Conservation (phyloP, 148 eudicot genomes). For the Beta vulgaris region DNA sequence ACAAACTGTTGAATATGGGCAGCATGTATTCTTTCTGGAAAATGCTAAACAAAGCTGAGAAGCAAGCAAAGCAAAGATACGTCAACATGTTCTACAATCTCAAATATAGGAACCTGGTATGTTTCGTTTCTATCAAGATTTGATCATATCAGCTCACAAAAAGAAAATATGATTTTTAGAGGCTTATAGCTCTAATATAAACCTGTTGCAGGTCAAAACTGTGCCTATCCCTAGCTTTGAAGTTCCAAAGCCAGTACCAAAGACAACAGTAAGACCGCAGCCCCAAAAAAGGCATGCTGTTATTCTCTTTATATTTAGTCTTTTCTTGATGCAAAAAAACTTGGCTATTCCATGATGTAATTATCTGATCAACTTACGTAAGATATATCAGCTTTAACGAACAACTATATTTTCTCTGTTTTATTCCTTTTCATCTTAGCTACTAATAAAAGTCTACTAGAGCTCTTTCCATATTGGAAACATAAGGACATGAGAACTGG, state of each 20-base stretch:
- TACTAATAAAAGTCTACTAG: background rate
- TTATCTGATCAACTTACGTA: background rate
- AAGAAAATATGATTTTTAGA: too few species aligned
- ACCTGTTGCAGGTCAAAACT: conserved; percentile 49
- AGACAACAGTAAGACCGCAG: conserved; percentile 45
- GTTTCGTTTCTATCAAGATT: background rate
- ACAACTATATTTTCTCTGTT: background rate
- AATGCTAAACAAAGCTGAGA: conserved; percentile 60
- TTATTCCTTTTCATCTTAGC: background rate
- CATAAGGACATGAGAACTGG: background rate
- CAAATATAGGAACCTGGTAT: conserved; percentile 65
- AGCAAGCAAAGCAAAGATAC: conserved; percentile 85
- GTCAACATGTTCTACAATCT: conserved; percentile 80
- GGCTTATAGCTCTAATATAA: conserved; percentile 19
- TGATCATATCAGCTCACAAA: background rate
- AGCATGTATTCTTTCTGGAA: conserved; percentile 78
- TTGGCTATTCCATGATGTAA: background rate
- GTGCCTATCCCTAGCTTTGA: conserved; percentile 43
- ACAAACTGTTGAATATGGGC: conserved; percentile 86
- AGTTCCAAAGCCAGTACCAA: conserved; percentile 41
- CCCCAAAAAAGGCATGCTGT: conserved; percentile 42
- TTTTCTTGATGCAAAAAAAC: conserved; percentile 4
- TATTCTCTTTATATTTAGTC: conserved; percentile 19
- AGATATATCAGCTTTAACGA: background rate
- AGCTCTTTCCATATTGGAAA: background rate